Conservation (phyloP, 257 asterid genomes). For the Solanum tarapatanum region DNA sequence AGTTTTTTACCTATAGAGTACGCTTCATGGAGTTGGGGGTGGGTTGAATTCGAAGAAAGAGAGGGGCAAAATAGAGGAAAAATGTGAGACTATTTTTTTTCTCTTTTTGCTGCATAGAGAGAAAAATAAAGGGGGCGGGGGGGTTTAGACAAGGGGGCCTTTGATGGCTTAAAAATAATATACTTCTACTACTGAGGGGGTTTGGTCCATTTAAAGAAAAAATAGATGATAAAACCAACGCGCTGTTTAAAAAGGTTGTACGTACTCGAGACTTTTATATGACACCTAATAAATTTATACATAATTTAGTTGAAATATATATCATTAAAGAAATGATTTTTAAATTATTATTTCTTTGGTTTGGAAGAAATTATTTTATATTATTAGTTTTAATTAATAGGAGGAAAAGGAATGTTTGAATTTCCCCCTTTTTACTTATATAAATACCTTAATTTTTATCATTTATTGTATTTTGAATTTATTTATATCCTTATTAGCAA, state of each 20-base stretch:
- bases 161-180: not conserved
- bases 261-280: not conserved
- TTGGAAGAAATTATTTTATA: not conserved
- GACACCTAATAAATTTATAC: not conserved
- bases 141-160: not conserved
- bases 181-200: not conserved
- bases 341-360: not conserved
- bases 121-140: conserved; percentile 3
- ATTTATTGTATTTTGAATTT: too few relatives aligned
- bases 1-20: conserved; percentile 14
- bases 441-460: not conserved
- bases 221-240: not conserved
- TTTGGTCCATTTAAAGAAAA: not conserved
- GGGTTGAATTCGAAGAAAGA: conserved; percentile 19
- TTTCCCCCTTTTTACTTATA: not conserved
- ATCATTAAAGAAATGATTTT: not conserved
- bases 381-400: not conserved
- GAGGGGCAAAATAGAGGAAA: conserved; percentile 5
- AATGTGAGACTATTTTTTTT: not conserved
- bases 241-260: not conserved
- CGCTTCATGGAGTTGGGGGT: conserved; percentile 11
- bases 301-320: not conserved
- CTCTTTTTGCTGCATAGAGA: conserved; percentile 11
- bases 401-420: not conserved
- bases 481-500: not conserved